A percentile compares a stretch with the other conserved stretches of the same genome.
Conservation (phyloP, 495 filamentous ascomycete species). For the Podospora pseudocomata region DNA sequence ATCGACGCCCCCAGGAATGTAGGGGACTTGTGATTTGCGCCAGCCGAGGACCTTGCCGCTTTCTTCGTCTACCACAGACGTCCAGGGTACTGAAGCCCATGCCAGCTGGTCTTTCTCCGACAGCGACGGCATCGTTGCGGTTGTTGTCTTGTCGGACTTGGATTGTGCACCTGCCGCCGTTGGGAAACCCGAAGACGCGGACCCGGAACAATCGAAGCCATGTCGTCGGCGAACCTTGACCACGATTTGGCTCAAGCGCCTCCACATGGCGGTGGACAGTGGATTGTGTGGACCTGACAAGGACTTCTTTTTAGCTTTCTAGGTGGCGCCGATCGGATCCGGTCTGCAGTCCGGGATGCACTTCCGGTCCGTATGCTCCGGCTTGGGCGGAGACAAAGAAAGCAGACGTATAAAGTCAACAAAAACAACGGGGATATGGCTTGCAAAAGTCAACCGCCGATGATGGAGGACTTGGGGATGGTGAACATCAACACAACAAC, state of each 20-base stretch:
- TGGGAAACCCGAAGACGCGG: not conserved
- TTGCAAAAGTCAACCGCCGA: not conserved
- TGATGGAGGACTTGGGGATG: not conserved
- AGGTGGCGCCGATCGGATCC: not conserved
- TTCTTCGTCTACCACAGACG: slow-evolving; percentile 5
- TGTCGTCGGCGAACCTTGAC: slow-evolving; percentile 4
- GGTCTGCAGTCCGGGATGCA: not conserved
- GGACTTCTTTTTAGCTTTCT: not conserved
- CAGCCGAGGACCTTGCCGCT: slow-evolving; percentile 14
- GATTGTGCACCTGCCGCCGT: not conserved
- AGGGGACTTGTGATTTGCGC: slow-evolving; percentile 12
- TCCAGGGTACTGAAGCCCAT: slow-evolving; percentile 17
- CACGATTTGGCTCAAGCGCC: not conserved
- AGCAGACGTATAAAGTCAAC: not conserved
- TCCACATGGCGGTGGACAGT: not conserved
- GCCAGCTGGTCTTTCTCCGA: not conserved
- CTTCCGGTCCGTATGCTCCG: not conserved
- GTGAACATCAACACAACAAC: not conserved
- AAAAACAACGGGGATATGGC: not conserved
- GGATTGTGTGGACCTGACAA: not conserved
- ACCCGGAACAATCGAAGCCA: not conserved
- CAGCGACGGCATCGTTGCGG: not conserved
- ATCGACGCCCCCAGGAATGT: not conserved
- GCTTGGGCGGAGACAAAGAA: not conserved
- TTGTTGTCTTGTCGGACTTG: not conserved